A percentile compares a stretch with the other conserved stretches of the same genome.
phyloP scores from a whole-genome alignment of 73 alveolate species.

The Paramecium bursaria region DNA sequence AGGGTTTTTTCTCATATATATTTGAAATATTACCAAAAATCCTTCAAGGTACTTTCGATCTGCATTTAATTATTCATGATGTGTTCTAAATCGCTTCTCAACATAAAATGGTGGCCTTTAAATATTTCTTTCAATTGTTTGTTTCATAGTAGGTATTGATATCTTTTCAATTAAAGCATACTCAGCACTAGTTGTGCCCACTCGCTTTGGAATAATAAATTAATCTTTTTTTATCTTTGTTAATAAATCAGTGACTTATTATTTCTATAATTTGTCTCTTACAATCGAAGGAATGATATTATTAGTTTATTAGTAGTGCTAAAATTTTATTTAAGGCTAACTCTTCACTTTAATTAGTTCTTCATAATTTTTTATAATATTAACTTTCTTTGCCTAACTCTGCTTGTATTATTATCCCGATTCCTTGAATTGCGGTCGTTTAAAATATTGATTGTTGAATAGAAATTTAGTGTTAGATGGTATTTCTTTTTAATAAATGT shows the following conservation, averaged over 20 bases:
- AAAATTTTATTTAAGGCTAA: not conserved
- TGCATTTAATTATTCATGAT: no score
- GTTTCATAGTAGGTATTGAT: no score
- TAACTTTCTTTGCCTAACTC: not conserved
- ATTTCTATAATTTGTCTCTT: not conserved
- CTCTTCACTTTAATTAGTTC: not conserved
- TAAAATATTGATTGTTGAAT: not conserved
- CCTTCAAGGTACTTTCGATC: no score
- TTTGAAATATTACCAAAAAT: no score
- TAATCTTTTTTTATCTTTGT: no score
- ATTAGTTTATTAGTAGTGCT: not conserved
- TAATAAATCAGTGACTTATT: no score
- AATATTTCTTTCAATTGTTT: no score
- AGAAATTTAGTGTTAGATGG: conserved; percentile 37
- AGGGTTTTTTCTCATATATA: no score
- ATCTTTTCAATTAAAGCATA: not conserved
- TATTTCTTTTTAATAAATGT: not conserved
- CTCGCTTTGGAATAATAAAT: no score
- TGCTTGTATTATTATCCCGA: not conserved
- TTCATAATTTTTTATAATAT: conserved; percentile 13
- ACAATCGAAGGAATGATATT: not conserved
- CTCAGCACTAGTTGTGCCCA: not conserved
- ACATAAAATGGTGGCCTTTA: no score
- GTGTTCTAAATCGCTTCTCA: no score
- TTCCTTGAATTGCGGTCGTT: not conserved